Base-by-base conservation (phyloP, 2,329 filamentous ascomycete genomes). In the Dothideomycetidae sp. region DNA sequence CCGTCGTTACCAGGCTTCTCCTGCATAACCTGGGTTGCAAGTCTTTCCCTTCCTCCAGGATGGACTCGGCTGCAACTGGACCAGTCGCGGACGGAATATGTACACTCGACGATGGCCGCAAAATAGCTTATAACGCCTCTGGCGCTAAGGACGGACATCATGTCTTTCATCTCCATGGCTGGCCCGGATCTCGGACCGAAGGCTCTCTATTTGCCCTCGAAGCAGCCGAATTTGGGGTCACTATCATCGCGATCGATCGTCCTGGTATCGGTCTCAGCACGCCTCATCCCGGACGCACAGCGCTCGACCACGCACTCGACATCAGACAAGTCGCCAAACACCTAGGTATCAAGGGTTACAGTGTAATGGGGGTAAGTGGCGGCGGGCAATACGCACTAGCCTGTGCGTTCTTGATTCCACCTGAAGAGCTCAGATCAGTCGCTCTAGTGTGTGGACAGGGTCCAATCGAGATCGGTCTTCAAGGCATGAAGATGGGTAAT, bases 311-410 rank as follows among this genome's bases (percentile, higher is more conserved):
- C 53, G 57, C 64, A 3, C 41, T 52, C 10, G 64, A 70, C 38
- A 46, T 68, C 3, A 42, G 57, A 10, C 49, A 49, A 1, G 53
- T 70, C 5, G 55, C 57, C 4, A 44, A 57, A 2, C 53, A 63
- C 41, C 53, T 68, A 7, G 50, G 55, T 4, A 42, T 68, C n/a
- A 39, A 50, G 4, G 43, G 51, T 3, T 70, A 63, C 47, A 55
- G 56, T 11, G 51, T 69, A 13, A 42, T 68, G 4, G 65, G 63
- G 2, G 49, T 57, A 4, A 65, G 60, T 0, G 66, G 64, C 5
- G 66, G 67, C 14, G 61, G 62, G 2, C 63, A 64, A 1, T 68
- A 64, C 44, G 57, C 58, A 2, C 47, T 68, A 9, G 65, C 64
- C 15, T 70, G 64, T 44, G 55, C 63, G 10, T 52, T 56, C 30